phyloP scores from a whole-genome alignment of 2,329 filamentous ascomycete genomes.

The Colletotrichum camelliae region DNA sequence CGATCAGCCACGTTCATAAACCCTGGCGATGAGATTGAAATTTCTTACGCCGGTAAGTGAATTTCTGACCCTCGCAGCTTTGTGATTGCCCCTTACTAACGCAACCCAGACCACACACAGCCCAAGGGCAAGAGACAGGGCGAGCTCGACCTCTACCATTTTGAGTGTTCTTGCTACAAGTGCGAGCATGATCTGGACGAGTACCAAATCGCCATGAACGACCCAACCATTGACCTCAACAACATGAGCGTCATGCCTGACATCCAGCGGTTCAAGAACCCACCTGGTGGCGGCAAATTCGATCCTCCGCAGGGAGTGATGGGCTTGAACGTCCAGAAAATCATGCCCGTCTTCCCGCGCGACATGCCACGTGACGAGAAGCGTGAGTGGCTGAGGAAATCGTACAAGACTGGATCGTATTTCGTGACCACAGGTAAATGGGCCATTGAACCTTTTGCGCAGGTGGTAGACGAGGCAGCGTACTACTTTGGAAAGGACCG shows the following conservation, averaged over 20 bases:
- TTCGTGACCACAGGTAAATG: slow-evolving; percentile 44
- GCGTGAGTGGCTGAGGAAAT: slow-evolving; percentile 31
- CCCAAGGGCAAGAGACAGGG: slow-evolving; percentile 47
- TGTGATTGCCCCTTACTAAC: slow-evolving; percentile 26
- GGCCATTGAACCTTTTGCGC: slow-evolving; percentile 55
- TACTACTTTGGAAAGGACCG: slow-evolving; percentile 47
- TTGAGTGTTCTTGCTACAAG: slow-evolving; percentile 55
- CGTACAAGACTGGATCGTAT: slow-evolving; percentile 43
- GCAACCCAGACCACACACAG: slow-evolving; percentile 46
- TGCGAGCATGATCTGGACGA: slow-evolving; percentile 57
- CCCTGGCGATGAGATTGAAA: slow-evolving; percentile 61
- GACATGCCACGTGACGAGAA: slow-evolving; percentile 9
- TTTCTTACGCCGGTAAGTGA: slow-evolving; percentile 64
- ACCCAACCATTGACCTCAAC: slow-evolving; percentile 49
- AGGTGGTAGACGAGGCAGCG: slow-evolving; percentile 48
- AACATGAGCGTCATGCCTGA: slow-evolving; percentile 49
- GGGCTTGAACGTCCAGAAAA: not conserved
- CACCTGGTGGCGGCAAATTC: not conserved
- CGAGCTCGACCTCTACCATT: slow-evolving; percentile 55
- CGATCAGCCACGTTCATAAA: slow-evolving; percentile 55
- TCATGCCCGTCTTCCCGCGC: not conserved
- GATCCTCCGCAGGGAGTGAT: not conserved
- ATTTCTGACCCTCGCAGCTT: not conserved
- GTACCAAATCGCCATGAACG: slow-evolving; percentile 53
- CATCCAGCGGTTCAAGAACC: slow-evolving; percentile 21